Evolutionary conservation across 2,329 filamentous ascomycete species (phyloP).

Genomic region (Aureobasidium subglaciale): DNA sequence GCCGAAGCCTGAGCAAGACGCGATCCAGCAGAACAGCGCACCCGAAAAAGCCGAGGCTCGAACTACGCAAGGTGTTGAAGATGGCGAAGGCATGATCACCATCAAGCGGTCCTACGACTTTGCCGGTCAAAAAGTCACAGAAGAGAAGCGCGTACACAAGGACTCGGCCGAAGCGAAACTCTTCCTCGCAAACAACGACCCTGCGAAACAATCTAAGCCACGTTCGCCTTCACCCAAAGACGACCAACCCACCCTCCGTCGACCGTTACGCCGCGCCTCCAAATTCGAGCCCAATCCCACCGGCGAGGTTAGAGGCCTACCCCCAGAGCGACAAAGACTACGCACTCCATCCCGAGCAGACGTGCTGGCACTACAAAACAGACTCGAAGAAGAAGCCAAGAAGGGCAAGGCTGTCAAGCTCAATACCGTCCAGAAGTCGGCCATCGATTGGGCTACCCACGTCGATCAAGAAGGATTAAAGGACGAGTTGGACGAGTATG

Average conservation of each 20-base stretch:
- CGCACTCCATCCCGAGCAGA: constrained; percentile 27
- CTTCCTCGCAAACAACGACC: constrained; percentile 38
- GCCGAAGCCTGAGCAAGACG: constrained; percentile 13
- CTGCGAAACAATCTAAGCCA: constrained; percentile 25
- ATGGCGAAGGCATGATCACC: constrained; percentile 42
- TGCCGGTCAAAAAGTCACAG: constrained; percentile 48
- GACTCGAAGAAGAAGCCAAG: constrained; percentile 27
- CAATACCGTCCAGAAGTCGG: constrained; percentile 60
- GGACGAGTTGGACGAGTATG: constrained; percentile 55
- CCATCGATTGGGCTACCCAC: constrained; percentile 58
- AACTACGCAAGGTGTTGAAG: constrained; percentile 19
- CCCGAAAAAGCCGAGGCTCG: constrained; percentile 16
- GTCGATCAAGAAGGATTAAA: constrained; percentile 55
- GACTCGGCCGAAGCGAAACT: constrained; percentile 49
- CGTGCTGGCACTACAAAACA: constrained; percentile 27
- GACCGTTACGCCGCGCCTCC: constrained; percentile 40
- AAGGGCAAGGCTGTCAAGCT: constrained; percentile 49
- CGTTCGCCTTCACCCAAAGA: constrained; percentile 18
- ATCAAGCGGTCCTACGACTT: constrained; percentile 53
- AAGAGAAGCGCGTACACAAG: constrained; percentile 47
- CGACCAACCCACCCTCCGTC: constrained; percentile 28
- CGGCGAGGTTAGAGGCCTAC: constrained; percentile 39
- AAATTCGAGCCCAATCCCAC: constrained; percentile 46
- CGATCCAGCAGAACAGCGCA: neutral
- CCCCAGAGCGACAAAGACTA: constrained; percentile 37